These are phyloP conservation scores for Rhodomyrtus tomentosa DNA, from an alignment of 345 rosid species.

Conservation along the genomic window DNA sequence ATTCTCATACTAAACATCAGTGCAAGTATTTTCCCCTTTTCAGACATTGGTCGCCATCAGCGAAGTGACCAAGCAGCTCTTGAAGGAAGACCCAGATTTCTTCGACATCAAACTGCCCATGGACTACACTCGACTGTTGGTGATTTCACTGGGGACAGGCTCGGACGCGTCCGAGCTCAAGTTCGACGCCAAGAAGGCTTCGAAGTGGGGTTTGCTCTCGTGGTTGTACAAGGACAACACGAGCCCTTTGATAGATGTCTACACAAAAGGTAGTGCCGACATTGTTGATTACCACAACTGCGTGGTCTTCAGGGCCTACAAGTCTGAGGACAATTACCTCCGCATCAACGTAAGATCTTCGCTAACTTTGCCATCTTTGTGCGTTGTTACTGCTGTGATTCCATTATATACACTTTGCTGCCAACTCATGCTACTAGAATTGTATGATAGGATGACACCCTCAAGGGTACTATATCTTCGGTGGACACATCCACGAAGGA, in stretches of 20 bases:
- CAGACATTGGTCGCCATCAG: slow-evolving; percentile 60
- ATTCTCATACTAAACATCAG: neutral
- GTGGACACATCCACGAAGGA: slow-evolving; percentile 34
- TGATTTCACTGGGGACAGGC: slow-evolving; percentile 68
- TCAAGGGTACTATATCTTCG: slow-evolving; percentile 28
- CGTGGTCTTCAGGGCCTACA: slow-evolving; percentile 43
- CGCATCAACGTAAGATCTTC: slow-evolving; percentile 40
- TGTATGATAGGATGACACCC: slow-evolving; percentile 26
- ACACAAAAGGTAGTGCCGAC: slow-evolving; percentile 28
- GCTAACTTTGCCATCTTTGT: neutral
- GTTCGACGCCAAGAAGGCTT: slow-evolving; percentile 28
- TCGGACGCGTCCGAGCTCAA: slow-evolving; percentile 16
- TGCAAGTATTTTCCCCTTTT: neutral
- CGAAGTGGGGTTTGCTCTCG: slow-evolving; percentile 54
- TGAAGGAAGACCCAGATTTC: slow-evolving; percentile 36
- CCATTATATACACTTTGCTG: neutral
- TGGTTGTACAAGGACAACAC: slow-evolving; percentile 46
- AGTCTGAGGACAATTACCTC: slow-evolving; percentile 46
- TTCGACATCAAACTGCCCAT: slow-evolving; percentile 14
- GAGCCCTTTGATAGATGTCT: slow-evolving; percentile 44
- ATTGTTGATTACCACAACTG: slow-evolving; percentile 50
- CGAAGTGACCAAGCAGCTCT: slow-evolving; percentile 45
- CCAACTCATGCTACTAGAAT: neutral
- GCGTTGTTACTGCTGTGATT: neutral
- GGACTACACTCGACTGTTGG: slow-evolving; percentile 38